Base-by-base conservation (phyloP, 202 grass and related monocot genomes). In the Panicum hallii region DNA sequence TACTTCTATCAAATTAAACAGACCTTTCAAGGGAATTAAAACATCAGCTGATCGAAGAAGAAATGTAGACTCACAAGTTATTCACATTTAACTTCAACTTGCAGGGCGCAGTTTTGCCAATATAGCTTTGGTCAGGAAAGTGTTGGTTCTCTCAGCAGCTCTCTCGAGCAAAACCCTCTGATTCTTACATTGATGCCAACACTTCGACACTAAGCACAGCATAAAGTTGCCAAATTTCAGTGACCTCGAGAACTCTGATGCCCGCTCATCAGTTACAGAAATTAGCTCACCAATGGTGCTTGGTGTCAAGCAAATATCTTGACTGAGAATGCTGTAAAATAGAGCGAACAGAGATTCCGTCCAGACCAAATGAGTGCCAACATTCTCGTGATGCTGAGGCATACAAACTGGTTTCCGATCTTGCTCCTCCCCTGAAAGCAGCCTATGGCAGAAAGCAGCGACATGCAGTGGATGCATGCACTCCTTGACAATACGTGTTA, bases 221-320 rank as follows among this genome's bases (percentile, higher is more conserved):
- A 98, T 55, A 72, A 98, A 92, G 36, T 91, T 94, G 44, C 91
- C 71, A 83, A 98, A 98, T 84, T 98, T 95, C 22, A 90, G 78
- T 13, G 95, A 95, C 41, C 57, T 92, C 0, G 81, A 70, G 42
- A 95, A 88, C 74, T 95, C 62, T 28, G 36, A 72, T 32, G 89
- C 85, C 78, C 80, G 78, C 49, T 89, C 89, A 90, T 88, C 81
- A 56, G 89, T 86, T 60, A 90, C 88, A 3, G n/a, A 86, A 70
- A 92, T 79, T 55, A 98, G 88, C 46, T 87, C 82, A 7, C 43
- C 75, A 11, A 50, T 43, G 46, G 81, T 79, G 72, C 84, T 86
- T 49, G 93, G 91, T 61, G 91, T 93, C 79, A 98, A 83, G 70
- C 63, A 60, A 77, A 98, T 75, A 79, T 94, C 91, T 32, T 89